Evolutionary conservation across 129 eudicot genomes (phyloP).

Genomic region (Scalesia atractyloides): DNA sequence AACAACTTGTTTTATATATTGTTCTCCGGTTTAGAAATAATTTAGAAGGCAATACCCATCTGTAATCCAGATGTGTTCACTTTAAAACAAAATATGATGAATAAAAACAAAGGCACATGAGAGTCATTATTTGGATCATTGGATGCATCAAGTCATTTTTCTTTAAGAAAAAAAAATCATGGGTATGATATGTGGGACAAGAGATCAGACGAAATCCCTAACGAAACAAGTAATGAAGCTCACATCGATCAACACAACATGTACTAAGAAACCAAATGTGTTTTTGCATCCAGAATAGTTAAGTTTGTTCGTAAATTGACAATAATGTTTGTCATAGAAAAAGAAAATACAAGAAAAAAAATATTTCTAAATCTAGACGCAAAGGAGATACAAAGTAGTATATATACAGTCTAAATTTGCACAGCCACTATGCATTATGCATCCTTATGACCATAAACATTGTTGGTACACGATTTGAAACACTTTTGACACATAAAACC

Average conservation of each 20-base stretch:
- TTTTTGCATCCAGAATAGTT: not conserved
- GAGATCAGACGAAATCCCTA: not conserved
- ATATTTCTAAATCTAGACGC: too few relatives aligned
- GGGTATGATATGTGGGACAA: conserved; percentile 10
- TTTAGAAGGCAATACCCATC: conserved; percentile 22
- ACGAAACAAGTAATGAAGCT: conserved; percentile 23
- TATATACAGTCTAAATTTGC: too few relatives aligned
- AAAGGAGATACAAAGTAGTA: too few relatives aligned
- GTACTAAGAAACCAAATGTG: not conserved
- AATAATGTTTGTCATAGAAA: not conserved
- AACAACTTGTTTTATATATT: not conserved
- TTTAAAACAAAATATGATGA: conserved; percentile 8
- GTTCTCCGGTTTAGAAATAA: conserved; percentile 1
- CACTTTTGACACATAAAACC: too few relatives aligned
- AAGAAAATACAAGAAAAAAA: not conserved
- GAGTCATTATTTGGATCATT: conserved; percentile 18
- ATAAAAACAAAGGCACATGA: conserved; percentile 39
- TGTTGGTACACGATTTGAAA: too few relatives aligned
- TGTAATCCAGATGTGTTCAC: conserved; percentile 18
- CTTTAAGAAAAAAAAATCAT: not conserved
- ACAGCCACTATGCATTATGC: too few relatives aligned
- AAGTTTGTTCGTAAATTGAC: not conserved
- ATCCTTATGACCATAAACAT: too few relatives aligned
- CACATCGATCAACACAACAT: conserved; percentile 1
- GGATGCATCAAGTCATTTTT: conserved; percentile 15